Percentiles rank a stretch among this genome's conserved stretches.
Conservation (phyloP, 805 yeast genomes). For the Ogataea corticis region DNA sequence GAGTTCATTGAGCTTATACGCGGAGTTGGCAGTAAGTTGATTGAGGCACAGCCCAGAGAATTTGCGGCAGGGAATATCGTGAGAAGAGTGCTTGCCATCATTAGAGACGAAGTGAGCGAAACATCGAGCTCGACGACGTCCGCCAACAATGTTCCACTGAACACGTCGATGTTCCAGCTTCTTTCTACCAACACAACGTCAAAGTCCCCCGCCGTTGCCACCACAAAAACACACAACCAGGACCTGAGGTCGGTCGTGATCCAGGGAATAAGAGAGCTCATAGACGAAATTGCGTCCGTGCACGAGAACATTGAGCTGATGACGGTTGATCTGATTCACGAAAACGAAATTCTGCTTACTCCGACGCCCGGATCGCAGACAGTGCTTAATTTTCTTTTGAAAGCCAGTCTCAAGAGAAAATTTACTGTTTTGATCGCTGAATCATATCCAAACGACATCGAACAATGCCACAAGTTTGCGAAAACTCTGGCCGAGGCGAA, state of each 20-base stretch:
- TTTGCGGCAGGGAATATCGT: slow-evolving; percentile 88
- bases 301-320: slow-evolving; percentile 90
- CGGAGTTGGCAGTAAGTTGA: slow-evolving; percentile 66
- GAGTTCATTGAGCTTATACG: slow-evolving; percentile 74
- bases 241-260: slow-evolving; percentile 84
- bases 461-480: slow-evolving; percentile 75
- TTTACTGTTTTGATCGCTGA: slow-evolving; percentile 93
- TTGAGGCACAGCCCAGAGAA: slow-evolving; percentile 85
- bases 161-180: slow-evolving; percentile 84
- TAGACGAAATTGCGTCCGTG: slow-evolving; percentile 86
- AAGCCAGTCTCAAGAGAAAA: slow-evolving; percentile 85
- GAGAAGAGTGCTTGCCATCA: slow-evolving; percentile 80
- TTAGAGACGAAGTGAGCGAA: slow-evolving; percentile 82
- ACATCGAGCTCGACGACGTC: slow-evolving; percentile 12
- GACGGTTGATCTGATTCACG: slow-evolving; percentile 93
- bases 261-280: slow-evolving; percentile 87
- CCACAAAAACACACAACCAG: slow-evolving; percentile 44
- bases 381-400: slow-evolving; percentile 79
- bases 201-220: slow-evolving; percentile 22
- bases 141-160: slow-evolving; percentile 50
- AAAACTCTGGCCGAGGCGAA: slow-evolving; percentile 77
- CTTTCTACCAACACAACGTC: slow-evolving; percentile 49
- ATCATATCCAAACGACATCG: slow-evolving; percentile 85
- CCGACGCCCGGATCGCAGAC: slow-evolving; percentile 96
- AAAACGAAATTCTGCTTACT: slow-evolving; percentile 78